Conservation (phyloP, 148 eudicot species). For the Heliosperma pusillum region DNA sequence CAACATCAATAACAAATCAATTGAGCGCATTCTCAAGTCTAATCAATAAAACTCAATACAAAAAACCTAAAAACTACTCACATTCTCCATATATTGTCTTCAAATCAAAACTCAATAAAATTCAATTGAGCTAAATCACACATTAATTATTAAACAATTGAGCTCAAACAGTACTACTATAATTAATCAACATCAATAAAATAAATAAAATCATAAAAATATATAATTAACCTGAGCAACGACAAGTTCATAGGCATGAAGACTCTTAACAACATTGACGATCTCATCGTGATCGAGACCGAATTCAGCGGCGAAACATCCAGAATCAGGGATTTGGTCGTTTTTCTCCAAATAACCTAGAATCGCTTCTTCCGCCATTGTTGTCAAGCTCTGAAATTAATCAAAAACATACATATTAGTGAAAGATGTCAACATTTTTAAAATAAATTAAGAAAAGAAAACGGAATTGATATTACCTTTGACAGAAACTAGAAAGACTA, state of each 20-base stretch:
- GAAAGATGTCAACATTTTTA: too few relatives aligned
- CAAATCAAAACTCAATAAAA: too few relatives aligned
- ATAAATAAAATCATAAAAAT: not conserved
- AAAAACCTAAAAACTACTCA: too few relatives aligned
- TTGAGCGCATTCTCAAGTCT: too few relatives aligned
- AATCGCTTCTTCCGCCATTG: constrained; percentile 72
- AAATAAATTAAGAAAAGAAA: too few relatives aligned
- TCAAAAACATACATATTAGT: not conserved
- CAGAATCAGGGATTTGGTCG: constrained; percentile 65
- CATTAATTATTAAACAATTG: too few relatives aligned
- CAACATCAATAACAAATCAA: too few relatives aligned
- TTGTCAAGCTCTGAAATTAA: constrained; percentile 10
- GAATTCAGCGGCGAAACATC: constrained; percentile 48
- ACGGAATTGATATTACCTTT: too few relatives aligned
- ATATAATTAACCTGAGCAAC: constrained; percentile 65
- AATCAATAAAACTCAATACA: too few relatives aligned
- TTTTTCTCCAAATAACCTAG: constrained; percentile 59
- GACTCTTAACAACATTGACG: constrained; percentile 72
- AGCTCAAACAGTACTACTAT: not conserved
- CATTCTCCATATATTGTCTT: too few relatives aligned
- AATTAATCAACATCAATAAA: not conserved
- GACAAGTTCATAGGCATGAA: constrained; percentile 54
- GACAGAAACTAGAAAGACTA: too few relatives aligned
- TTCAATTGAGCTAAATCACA: too few relatives aligned
- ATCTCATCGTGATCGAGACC: constrained; percentile 65